phyloP scores from a whole-genome alignment of 1,139 yeast genomes.

The Sugiyamaella castrensis region DNA sequence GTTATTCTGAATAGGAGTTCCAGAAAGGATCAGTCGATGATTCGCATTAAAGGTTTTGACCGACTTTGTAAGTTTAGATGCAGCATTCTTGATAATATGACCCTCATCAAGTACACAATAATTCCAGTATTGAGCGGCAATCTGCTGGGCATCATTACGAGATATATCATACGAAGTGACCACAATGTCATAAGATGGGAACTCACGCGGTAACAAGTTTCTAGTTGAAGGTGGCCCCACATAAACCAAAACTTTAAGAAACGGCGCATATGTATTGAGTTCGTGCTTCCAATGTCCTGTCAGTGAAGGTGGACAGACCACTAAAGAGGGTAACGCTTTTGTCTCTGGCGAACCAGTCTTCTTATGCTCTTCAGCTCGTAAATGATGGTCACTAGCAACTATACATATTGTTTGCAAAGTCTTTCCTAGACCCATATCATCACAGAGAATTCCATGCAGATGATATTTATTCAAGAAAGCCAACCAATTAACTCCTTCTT shows the following conservation, averaged over 20 bases:
- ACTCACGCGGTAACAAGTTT: slow-evolving; percentile 49
- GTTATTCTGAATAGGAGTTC: slow-evolving; percentile 97
- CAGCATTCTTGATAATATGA: slow-evolving; percentile 90
- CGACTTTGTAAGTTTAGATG: slow-evolving; percentile 82
- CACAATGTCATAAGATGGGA: slow-evolving; percentile 70
- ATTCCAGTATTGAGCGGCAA: slow-evolving; percentile 68
- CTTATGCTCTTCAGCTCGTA: slow-evolving; percentile 67
- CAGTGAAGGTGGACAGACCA: slow-evolving; percentile 94
- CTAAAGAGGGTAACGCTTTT: slow-evolving; percentile 75
- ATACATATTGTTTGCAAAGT: slow-evolving; percentile 96
- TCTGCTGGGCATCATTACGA: slow-evolving; percentile 75
- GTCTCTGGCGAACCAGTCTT: slow-evolving; percentile 61
- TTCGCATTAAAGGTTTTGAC: slow-evolving; percentile 81
- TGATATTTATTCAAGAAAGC: slow-evolving; percentile 94
- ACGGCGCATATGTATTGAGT: slow-evolving; percentile 84
- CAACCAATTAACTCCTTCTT: slow-evolving; percentile 98
- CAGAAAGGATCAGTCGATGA: slow-evolving; percentile 86
- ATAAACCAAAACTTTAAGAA: slow-evolving; percentile 75
- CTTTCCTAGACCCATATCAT: slow-evolving; percentile 99
- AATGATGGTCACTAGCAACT: slow-evolving; percentile 90
- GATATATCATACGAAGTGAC: slow-evolving; percentile 96
- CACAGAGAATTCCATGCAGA: slow-evolving; percentile 94
- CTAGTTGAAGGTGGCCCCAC: slow-evolving; percentile 91
- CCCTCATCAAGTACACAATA: slow-evolving; percentile 98
- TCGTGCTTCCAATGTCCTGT: slow-evolving; percentile 99